phyloP scores from a whole-genome alignment of 1,284 basidiomycete genomes.

The Amanita bisporigera region DNA sequence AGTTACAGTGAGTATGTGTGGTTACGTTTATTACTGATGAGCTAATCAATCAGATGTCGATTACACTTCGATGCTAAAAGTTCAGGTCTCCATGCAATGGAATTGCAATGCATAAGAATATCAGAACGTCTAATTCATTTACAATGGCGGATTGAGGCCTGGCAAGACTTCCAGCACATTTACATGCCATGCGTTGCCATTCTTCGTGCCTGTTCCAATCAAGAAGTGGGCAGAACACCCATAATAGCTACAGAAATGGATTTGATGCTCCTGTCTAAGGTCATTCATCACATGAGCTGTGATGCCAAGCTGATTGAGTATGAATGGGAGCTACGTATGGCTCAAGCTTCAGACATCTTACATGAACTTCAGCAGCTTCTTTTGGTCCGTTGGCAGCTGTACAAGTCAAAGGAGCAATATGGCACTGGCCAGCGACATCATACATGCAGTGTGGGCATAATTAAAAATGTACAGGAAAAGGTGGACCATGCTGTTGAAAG shows the following conservation, averaged over 20 bases:
- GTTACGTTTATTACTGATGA: neutral
- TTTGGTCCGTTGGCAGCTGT: constrained; percentile 25
- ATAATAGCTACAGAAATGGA: neutral
- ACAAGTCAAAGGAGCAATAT: constrained; percentile 33
- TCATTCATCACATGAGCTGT: constrained; percentile 10
- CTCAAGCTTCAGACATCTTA: constrained; percentile 34
- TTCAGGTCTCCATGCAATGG: constrained; percentile 26
- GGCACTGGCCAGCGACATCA: constrained; percentile 31
- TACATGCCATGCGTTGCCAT: constrained; percentile 24
- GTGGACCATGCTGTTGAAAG: constrained; percentile 15
- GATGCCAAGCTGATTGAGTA: constrained; percentile 18
- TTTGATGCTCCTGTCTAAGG: constrained; percentile 31
- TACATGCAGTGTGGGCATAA: constrained; percentile 27
- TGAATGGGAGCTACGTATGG: constrained; percentile 37
- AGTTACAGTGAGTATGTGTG: constrained; percentile 27
- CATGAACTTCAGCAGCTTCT: constrained; percentile 38
- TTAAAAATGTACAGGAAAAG: constrained; percentile 15
- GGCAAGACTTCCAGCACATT: constrained; percentile 29
- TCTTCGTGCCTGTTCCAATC: constrained; percentile 12
- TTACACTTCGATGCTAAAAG: constrained; percentile 18
- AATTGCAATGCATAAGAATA: constrained; percentile 27
- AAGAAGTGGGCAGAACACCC: constrained; percentile 15
- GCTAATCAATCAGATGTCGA: constrained; percentile 12
- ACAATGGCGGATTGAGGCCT: constrained; percentile 26
- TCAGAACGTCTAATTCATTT: constrained; percentile 25